These are phyloP conservation scores for Rhizomucor pusillus DNA, from an alignment of 371 early-diverging fungal genomes.

Conservation along the genomic window DNA sequence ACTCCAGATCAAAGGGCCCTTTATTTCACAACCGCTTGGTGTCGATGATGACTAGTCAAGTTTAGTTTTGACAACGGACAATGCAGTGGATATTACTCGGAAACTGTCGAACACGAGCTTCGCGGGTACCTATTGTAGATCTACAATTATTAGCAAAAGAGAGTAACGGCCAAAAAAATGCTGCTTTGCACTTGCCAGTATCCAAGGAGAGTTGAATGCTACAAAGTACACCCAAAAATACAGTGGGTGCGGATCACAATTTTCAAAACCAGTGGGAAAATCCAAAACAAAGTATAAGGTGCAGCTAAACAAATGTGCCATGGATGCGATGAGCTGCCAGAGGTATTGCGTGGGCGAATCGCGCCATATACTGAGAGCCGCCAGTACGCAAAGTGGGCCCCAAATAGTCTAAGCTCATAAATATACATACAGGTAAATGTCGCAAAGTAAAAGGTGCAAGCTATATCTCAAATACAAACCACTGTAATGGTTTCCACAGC, in stretches of 20 bases:
- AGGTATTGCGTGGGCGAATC: conserved; percentile 66
- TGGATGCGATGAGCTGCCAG: conserved; percentile 61
- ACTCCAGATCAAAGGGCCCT: too few species aligned
- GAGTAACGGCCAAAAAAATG: too few species aligned
- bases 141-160: too few species aligned
- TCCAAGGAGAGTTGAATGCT: conserved; percentile 43
- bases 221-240: conserved; percentile 49
- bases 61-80: too few species aligned
- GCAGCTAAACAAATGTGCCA: conserved; percentile 37
- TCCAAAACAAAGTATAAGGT: conserved; percentile 39
- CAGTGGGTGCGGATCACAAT: conserved; percentile 35
- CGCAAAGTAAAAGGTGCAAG: too few species aligned
- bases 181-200: conserved; percentile 24
- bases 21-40: too few species aligned
- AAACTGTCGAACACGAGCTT: too few species aligned
- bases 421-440: neutral
- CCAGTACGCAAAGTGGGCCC: conserved; percentile 74
- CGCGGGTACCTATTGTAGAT: too few species aligned
- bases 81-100: too few species aligned
- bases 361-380: conserved; percentile 61
- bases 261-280: conserved; percentile 23
- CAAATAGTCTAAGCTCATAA: conserved; percentile 52
- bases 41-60: too few species aligned
- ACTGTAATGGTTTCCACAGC: conserved; percentile 88
- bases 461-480: conserved; percentile 60